phyloP scores from a whole-genome alignment of 2,329 filamentous ascomycete genomes.

The Talaromyces sp. region DNA sequence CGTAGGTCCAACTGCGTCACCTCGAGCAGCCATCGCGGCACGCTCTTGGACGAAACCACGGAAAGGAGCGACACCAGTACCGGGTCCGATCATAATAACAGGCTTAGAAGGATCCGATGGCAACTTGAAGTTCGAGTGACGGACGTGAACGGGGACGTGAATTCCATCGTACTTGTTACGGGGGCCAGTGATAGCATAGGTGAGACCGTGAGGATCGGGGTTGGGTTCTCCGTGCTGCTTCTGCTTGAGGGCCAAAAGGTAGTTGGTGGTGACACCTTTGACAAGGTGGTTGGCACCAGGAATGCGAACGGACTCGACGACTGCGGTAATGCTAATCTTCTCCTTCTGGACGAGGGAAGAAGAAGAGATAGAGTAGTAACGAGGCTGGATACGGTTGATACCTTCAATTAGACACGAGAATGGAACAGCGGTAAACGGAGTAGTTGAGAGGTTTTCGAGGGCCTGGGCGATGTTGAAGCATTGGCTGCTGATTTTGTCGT shows the following conservation, averaged over 20 bases:
- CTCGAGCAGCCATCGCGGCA: constrained; percentile 75
- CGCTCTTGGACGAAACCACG: constrained; percentile 93
- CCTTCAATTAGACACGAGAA: constrained; percentile 95
- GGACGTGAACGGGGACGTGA: constrained; percentile 90
- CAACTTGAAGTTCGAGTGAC: constrained; percentile 98
- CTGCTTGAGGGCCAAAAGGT: constrained; percentile 88
- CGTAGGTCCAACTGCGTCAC: constrained; percentile 80
- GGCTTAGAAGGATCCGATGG: constrained; percentile 93
- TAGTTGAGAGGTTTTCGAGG: constrained; percentile 68
- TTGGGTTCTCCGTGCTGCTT: constrained; percentile 85
- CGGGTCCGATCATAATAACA: constrained; percentile 92
- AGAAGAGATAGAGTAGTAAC: constrained; percentile 99
- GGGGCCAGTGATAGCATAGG: constrained; percentile 82
- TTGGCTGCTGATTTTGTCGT: constrained; percentile 74
- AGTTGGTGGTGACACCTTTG: constrained; percentile 96
- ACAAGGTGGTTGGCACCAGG: constrained; percentile 75
- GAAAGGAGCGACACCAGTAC: constrained; percentile 95
- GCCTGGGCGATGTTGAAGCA: constrained; percentile 89
- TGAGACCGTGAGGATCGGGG: constrained; percentile 80
- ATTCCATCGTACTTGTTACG: constrained; percentile 97
- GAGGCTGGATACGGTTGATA: constrained; percentile 89
- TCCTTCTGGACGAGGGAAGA: constrained; percentile 91
- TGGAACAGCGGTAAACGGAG: constrained; percentile 79
- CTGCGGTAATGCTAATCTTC: constrained; percentile 91
- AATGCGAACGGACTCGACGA: constrained; percentile 80